Base-by-base conservation (phyloP, 306 rosid genomes). In the Fragaria vesca region DNA sequence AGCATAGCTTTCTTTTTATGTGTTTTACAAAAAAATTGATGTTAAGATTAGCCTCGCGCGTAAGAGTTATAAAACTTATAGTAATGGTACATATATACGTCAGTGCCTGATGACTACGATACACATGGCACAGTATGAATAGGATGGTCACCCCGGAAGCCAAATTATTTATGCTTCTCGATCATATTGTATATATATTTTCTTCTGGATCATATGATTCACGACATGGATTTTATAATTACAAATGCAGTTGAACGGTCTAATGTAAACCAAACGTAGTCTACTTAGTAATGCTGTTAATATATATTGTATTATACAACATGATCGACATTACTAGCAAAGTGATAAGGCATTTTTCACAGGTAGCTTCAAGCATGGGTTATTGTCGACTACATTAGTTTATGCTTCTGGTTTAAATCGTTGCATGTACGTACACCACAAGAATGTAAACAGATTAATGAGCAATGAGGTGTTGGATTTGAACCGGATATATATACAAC, bases 141-240 rank as follows among this genome's bases (percentile, higher is more conserved):
- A 79, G 1, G 62, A 8, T 38, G 82, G 8, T 32, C 75, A 73
- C 47, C 43, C 65, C 57, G 21, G 74, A 74, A 85, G 82, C 78
- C 40, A 12, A 32, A 76, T 52, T 75, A 63, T 6, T 2, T 26
- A 20, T 26, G 8, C 36, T 61, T 4, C 6, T 24, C 32, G 47
- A 21, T 15, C n/a, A 9, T 65, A 52, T 17, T 21, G 61, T 79
- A 43, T 21, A 58, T 68, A 73, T 42, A 55, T 45, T 69, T 38
- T 77, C 69, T 38, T 71, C 62, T 60, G 74, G 76, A 78, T 76
- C 89, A 86, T 76, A 81, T 74, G 87, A 75, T 86, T 86, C 88
- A 81, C 85, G 85, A 85, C 85, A 78, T 66, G 76, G 60, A 67
- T 67, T 76, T 76, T 79, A 57, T 74, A 26, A 58, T 74, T 74